Evolutionary conservation across 306 rosid species (phyloP).

Genomic region (Dryas octopetala): DNA sequence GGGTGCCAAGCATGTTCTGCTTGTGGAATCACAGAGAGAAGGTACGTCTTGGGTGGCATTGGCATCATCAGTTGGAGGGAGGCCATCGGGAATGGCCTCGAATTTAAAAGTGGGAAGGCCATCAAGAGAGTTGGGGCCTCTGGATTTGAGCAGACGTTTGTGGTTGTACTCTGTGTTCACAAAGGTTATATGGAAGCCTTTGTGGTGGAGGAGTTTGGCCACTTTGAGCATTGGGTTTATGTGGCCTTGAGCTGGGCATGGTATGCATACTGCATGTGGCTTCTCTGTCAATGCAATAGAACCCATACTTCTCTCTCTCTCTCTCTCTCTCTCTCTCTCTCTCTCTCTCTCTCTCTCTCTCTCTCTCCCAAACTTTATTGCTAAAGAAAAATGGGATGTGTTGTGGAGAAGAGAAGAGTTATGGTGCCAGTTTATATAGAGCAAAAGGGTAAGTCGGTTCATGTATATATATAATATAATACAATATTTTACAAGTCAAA

Average conservation of each 20-base stretch:
- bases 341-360: neutral
- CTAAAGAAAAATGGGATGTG: neutral
- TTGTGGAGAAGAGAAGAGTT: neutral
- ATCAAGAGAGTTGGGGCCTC: constrained; percentile 21
- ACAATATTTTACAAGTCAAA: too few relatives aligned
- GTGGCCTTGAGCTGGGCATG: constrained; percentile 37
- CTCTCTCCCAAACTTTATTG: neutral
- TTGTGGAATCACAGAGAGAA: neutral
- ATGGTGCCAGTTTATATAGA: neutral
- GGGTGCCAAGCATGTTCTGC: constrained; percentile 2
- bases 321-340: too few relatives aligned
- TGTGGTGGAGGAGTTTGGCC: constrained; percentile 32
- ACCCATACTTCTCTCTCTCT: constrained; percentile 1
- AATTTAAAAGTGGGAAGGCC: constrained; percentile 27
- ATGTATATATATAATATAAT: too few relatives aligned
- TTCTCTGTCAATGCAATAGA: neutral
- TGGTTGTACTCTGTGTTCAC: constrained; percentile 38
- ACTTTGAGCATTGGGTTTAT: constrained; percentile 34
- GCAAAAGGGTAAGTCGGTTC: neutral
- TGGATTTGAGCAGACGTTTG: constrained; percentile 25
- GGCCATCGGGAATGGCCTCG: constrained; percentile 29
- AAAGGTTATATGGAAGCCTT: constrained; percentile 36
- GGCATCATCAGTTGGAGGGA: constrained; percentile 17
- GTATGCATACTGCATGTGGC: constrained; percentile 28
- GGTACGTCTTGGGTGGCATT: constrained; percentile 27